Evolutionary conservation across 1,284 basidiomycete species (phyloP).

Genomic region (Flammula alnicola): DNA sequence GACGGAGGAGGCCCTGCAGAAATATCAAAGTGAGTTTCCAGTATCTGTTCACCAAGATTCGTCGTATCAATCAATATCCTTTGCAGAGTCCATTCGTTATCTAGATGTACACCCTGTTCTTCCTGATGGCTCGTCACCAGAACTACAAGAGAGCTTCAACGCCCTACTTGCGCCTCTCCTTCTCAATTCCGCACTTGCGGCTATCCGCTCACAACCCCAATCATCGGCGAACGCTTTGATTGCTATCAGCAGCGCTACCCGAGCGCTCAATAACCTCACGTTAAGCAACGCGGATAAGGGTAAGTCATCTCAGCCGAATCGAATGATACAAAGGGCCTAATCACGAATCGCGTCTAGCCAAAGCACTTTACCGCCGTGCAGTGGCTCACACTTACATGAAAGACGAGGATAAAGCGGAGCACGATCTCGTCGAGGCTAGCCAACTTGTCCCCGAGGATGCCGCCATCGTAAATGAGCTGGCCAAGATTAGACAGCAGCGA

Average conservation of each 20-base stretch:
- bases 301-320: conserved; percentile 25
- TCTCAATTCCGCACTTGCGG: conserved; percentile 83
- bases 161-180: conserved; percentile 78
- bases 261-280: conserved; percentile 54
- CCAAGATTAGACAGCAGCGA: conserved; percentile 64
- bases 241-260: conserved; percentile 61
- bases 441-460: conserved; percentile 75
- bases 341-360: conserved; percentile 54
- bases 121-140: conserved; percentile 64
- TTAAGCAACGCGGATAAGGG: conserved; percentile 70
- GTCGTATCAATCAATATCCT: background rate
- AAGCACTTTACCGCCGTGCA: conserved; percentile 88
- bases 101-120: conserved; percentile 82
- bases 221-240: conserved; percentile 51
- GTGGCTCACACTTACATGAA: conserved; percentile 68
- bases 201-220: conserved; percentile 57
- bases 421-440: conserved; percentile 73
- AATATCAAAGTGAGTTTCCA: conserved; percentile 74
- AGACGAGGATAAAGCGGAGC: conserved; percentile 77
- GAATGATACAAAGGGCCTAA: background rate
- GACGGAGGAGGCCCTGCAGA: conserved; percentile 72
- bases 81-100: conserved; percentile 85
- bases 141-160: conserved; percentile 61
- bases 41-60: background rate
- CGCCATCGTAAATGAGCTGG: conserved; percentile 73